A percentile compares a stretch with the other conserved stretches of the same genome.
Evolutionary conservation across 2,329 filamentous ascomycete species (phyloP).

Genomic region (Verticillium isaacii): DNA sequence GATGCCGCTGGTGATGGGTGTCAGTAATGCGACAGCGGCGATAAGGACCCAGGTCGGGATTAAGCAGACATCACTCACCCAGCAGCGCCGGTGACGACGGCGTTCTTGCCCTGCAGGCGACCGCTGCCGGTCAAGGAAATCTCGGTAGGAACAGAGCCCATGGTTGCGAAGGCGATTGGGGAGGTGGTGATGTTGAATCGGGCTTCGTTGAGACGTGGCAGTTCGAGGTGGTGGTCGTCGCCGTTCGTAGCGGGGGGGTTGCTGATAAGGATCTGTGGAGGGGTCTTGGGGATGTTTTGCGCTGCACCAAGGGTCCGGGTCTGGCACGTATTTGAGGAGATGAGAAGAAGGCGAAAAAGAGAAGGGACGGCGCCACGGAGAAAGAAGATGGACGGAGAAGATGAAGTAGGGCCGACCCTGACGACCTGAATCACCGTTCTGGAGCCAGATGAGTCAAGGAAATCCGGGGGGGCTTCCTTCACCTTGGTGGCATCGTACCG

Average conservation of each 20-base stretch:
- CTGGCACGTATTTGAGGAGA: background rate
- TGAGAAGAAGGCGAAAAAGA: background rate
- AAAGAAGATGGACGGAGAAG: background rate
- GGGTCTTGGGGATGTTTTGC: background rate
- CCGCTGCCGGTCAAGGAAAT: conserved; percentile 23
- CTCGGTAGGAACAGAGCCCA: conserved; percentile 22
- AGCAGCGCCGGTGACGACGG: conserved; percentile 77
- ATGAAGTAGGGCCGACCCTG: conserved; percentile 1
- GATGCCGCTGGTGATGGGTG: conserved; percentile 61
- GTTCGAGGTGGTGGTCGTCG: background rate
- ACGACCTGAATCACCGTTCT: background rate
- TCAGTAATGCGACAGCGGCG: background rate
- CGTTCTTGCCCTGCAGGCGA: conserved; percentile 56
- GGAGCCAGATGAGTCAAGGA: conserved; percentile 12
- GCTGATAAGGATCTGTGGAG: background rate
- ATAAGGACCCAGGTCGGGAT: background rate
- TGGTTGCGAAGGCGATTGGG: conserved; percentile 7
- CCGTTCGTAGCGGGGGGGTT: background rate
- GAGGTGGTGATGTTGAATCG: background rate
- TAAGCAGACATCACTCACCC: conserved; percentile 55
- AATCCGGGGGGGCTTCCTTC: conserved; percentile 9
- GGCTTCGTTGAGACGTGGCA: background rate
- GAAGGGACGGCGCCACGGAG: background rate
- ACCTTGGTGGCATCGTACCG: background rate
- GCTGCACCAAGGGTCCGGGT: background rate